Base-by-base conservation (phyloP, 495 filamentous ascomycete species). In the Podospora fimiseda region DNA sequence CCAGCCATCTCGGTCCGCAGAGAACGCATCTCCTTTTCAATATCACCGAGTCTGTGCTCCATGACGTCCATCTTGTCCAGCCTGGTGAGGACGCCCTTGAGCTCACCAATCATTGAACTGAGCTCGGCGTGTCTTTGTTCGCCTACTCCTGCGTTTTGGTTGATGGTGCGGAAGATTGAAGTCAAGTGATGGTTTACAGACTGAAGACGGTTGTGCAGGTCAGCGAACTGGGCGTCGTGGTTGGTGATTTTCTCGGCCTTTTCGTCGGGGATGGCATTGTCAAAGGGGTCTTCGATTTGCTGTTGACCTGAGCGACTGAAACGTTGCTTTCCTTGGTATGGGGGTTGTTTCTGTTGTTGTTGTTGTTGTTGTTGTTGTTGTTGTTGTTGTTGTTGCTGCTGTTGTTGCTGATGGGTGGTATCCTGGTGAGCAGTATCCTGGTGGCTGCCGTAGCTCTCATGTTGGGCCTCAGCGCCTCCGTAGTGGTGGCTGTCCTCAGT, bases 201-300 rank as follows among this genome's bases (percentile, higher is more conserved):
- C 65, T 95, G 86, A 7, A 97, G 68, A 8, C 89, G 83, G 74
- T 86, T 85, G 67, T 89, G 80, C 9, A 96, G 76, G 62, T 96
- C 89, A 14, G 74, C 76, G 63, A 95, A 92, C 62, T 94, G 89
- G 19, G 77, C 76, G 47, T 72, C 74, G 58, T 77, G 75, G 48
- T 68, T 75, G 4, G 73, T 67, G 47, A 80, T 74, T 9, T 69
- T 62, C 9, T 74, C 71, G 56, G 82, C 73, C 1, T 67, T 51
- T 11, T 65, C 48, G 58, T 79, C 76, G 11, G 74, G 72, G 44
- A 74, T 64, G 18, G 62, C 64, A 23, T 70, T 70, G 52, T 74
- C 71, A 27, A 67, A 78, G 8, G 65, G 58, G 54, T 74, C 65
- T 23, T 73, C 69, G 41, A 50, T 45, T 15, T 40, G 22, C 38